These are phyloP conservation scores for Backusella parvicylindrica DNA, from an alignment of 192 early-diverging fungal genomes.

Conservation along the genomic window DNA sequence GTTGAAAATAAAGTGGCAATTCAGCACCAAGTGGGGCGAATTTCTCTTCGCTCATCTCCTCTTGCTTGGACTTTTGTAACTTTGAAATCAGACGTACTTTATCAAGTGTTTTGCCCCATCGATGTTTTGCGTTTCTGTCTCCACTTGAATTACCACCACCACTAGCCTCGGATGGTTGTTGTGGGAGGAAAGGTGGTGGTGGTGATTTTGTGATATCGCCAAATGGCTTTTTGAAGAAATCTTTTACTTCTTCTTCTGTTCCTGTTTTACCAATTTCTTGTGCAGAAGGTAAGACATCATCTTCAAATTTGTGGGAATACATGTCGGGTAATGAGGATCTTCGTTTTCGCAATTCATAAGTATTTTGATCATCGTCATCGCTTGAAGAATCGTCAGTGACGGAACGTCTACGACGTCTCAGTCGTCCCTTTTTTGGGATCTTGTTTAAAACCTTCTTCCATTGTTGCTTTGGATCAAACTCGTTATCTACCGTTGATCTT, in stretches of 20 bases:
- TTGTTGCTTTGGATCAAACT: not conserved
- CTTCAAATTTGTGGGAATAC: not conserved
- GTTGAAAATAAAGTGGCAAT: conserved; percentile 20
- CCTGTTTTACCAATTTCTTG: not conserved
- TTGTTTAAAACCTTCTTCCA: not conserved
- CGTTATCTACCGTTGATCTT: not conserved
- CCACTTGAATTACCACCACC: not conserved
- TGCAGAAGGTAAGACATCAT: conserved; percentile 20
- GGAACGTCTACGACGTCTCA: not conserved
- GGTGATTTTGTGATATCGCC: not conserved
- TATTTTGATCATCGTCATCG: not conserved
- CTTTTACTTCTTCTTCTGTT: not conserved
- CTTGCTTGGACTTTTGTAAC: not conserved
- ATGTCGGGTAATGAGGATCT: not conserved
- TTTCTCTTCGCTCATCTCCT: not conserved
- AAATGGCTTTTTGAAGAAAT: not conserved
- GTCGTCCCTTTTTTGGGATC: not conserved
- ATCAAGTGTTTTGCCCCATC: conserved; percentile 33
- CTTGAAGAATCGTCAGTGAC: not conserved
- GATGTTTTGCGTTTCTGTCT: conserved; percentile 7
- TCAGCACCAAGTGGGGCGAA: not conserved
- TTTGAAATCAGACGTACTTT: conserved; percentile 22
- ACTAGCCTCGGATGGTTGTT: not conserved
- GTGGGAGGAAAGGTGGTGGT: not conserved
- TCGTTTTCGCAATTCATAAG: not conserved